Conservation (phyloP, 768 basidiomycete species). For the Mycena vulgaris region DNA sequence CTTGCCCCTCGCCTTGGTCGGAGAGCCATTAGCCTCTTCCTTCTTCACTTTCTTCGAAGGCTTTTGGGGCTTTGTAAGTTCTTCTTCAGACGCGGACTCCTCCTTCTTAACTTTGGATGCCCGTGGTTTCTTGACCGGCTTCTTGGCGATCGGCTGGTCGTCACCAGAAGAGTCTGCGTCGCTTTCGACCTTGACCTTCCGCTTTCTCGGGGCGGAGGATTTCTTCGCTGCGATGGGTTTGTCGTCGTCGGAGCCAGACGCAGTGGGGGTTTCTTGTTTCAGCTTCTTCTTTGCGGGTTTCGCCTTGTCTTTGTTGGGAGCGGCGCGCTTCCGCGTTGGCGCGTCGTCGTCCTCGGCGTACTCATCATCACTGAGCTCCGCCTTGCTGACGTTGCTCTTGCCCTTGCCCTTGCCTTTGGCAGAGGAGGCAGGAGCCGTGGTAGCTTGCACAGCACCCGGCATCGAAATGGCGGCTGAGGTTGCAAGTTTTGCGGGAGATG, state of each 20-base stretch:
- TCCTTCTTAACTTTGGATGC: slow-evolving; percentile 70
- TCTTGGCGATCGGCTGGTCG: slow-evolving; percentile 61
- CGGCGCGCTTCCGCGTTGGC: slow-evolving; percentile 65
- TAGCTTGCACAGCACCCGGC: slow-evolving; percentile 58
- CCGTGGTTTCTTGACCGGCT: slow-evolving; percentile 59
- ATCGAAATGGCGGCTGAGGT: slow-evolving; percentile 56
- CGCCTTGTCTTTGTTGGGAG: slow-evolving; percentile 73
- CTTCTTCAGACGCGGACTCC: slow-evolving; percentile 52
- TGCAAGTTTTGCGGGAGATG: slow-evolving; percentile 74
- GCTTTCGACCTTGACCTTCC: slow-evolving; percentile 66
- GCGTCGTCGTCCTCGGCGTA: slow-evolving; percentile 59
- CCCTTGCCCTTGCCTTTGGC: slow-evolving; percentile 59
- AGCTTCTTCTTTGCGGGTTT: slow-evolving; percentile 77
- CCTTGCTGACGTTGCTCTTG: slow-evolving; percentile 52
- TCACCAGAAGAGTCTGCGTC: slow-evolving; percentile 63
- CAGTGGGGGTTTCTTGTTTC: slow-evolving; percentile 63
- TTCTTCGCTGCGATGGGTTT: slow-evolving; percentile 57
- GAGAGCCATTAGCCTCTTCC: slow-evolving; percentile 54
- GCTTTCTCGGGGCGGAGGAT: slow-evolving; percentile 53
- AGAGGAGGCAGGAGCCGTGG: slow-evolving; percentile 50
- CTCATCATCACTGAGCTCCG: slow-evolving; percentile 54
- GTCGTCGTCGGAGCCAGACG: slow-evolving; percentile 52
- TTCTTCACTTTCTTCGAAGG: slow-evolving; percentile 60
- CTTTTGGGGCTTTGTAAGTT: slow-evolving; percentile 64
- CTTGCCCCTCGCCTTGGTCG: slow-evolving; percentile 60